Percentiles rank a stretch among this genome's conserved stretches.
These are phyloP conservation scores for Scleromitrula shiraiana DNA, from an alignment of 2,329 filamentous ascomycete species.

Conservation along the genomic window DNA sequence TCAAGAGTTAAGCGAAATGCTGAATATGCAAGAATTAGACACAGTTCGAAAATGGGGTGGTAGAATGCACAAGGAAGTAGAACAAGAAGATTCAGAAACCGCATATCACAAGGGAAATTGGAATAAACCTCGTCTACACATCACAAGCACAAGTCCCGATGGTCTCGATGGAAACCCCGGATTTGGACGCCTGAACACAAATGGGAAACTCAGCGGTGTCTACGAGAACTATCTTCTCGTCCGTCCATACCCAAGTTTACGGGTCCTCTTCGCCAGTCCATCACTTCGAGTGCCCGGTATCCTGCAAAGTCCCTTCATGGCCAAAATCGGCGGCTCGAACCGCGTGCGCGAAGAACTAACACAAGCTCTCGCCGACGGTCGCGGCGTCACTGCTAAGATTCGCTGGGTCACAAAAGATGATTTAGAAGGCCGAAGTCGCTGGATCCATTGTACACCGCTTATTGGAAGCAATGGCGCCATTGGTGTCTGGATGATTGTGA, in stretches of 20 bases:
- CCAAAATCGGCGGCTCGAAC: constrained; percentile 43
- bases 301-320: constrained; percentile 51
- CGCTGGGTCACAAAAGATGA: constrained; percentile 53
- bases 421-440: constrained; percentile 50
- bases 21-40: constrained; percentile 59
- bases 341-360: constrained; percentile 41
- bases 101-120: constrained; percentile 28
- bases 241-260: constrained; percentile 55
- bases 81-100: constrained; percentile 38
- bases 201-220: constrained; percentile 33
- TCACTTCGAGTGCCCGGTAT: constrained; percentile 60
- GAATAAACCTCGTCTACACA: constrained; percentile 35
- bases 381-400: constrained; percentile 67
- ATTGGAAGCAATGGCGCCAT: constrained; percentile 58
- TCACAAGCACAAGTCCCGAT: constrained; percentile 31
- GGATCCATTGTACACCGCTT: constrained; percentile 72
- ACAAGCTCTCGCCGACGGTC: constrained; percentile 57
- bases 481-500: constrained; percentile 71
- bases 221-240: constrained; percentile 56
- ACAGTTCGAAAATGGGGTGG: constrained; percentile 57
- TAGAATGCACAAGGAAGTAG: constrained; percentile 45
- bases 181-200: constrained; percentile 14
- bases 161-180: constrained; percentile 8
- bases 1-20: constrained; percentile 58
- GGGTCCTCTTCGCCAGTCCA: constrained; percentile 62